Conservation (phyloP, 2,329 filamentous ascomycete species). For the Penicillium sp. region DNA sequence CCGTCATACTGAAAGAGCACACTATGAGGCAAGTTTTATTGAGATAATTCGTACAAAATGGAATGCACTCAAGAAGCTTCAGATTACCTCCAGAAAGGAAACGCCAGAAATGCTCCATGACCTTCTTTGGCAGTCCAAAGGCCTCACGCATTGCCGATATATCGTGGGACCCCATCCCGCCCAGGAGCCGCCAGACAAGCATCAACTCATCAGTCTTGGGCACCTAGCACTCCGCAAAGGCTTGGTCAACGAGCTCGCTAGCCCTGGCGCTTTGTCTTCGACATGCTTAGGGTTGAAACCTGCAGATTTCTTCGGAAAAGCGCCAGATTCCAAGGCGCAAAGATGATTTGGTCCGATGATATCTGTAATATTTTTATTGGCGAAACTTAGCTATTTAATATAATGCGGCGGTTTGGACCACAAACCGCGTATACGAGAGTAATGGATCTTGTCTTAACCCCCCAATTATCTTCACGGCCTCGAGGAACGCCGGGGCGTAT, state of each 20-base stretch:
- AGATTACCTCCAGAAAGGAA: conserved; percentile 43
- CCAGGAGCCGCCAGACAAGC: neutral
- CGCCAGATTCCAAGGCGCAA: conserved; percentile 38
- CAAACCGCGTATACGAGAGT: conserved; percentile 51
- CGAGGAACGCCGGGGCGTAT: conserved; percentile 59
- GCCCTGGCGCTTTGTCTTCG: neutral
- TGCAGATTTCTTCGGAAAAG: conserved; percentile 42
- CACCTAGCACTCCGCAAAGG: conserved; percentile 36
- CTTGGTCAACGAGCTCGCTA: neutral
- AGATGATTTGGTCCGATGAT: conserved; percentile 57
- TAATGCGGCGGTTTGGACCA: no score
- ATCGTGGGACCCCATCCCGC: neutral
- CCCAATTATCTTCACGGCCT: conserved; percentile 59
- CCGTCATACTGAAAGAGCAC: conserved; percentile 37
- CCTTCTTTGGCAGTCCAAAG: neutral
- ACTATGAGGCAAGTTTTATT: conserved; percentile 21
- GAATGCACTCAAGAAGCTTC: no score
- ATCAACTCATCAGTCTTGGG: conserved; percentile 6
- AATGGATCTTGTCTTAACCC: conserved; percentile 55
- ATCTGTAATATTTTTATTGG: no score
- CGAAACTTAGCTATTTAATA: no score
- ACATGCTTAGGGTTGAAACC: conserved; percentile 43
- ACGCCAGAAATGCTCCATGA: conserved; percentile 25
- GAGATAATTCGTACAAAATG: no score
- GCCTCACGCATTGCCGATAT: neutral